These are phyloP conservation scores for Boletus rubescentipes DNA, from an alignment of 768 basidiomycete genomes.

Conservation along the genomic window DNA sequence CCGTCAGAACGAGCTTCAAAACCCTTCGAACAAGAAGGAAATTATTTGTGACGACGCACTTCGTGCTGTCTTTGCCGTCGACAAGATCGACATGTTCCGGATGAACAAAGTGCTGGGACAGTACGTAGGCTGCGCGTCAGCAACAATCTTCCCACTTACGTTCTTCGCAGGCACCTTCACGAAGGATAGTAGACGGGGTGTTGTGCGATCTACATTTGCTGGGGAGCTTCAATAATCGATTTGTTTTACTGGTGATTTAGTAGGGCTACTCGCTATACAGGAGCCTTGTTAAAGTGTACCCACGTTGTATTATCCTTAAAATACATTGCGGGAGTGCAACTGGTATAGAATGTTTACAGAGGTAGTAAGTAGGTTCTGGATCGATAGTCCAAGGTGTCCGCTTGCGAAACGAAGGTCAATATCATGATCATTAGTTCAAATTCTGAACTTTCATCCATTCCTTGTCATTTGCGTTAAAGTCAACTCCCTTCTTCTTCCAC, in stretches of 20 bases:
- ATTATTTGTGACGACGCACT: slow-evolving; percentile 80
- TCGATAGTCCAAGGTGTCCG: background rate
- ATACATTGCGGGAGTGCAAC: slow-evolving; percentile 5
- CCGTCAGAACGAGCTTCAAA: slow-evolving; percentile 77
- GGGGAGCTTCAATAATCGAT: background rate
- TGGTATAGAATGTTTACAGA: slow-evolving; percentile 4
- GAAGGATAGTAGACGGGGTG: slow-evolving; percentile 16
- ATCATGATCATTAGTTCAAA: slow-evolving; percentile 49
- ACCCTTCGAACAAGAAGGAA: slow-evolving; percentile 78
- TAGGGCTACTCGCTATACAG: background rate
- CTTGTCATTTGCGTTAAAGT: slow-evolving; percentile 80
- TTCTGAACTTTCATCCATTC: slow-evolving; percentile 87
- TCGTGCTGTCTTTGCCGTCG: slow-evolving; percentile 72
- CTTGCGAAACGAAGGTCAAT: background rate
- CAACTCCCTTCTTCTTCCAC: slow-evolving; percentile 81
- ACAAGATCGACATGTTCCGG: slow-evolving; percentile 89
- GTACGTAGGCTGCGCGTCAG: slow-evolving; percentile 38
- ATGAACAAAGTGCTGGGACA: slow-evolving; percentile 91
- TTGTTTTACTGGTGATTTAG: background rate
- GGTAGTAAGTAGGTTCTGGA: background rate
- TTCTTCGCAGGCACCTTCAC: slow-evolving; percentile 30
- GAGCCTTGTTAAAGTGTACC: slow-evolving; percentile 9
- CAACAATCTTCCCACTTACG: background rate
- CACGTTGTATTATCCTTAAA: slow-evolving; percentile 8
- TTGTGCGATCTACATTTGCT: slow-evolving; percentile 8